A percentile compares a stretch with the other conserved stretches of the same genome.
These are phyloP conservation scores for Gigaspora rosea DNA, from an alignment of 192 early-diverging fungal genomes.

Conservation along the genomic window DNA sequence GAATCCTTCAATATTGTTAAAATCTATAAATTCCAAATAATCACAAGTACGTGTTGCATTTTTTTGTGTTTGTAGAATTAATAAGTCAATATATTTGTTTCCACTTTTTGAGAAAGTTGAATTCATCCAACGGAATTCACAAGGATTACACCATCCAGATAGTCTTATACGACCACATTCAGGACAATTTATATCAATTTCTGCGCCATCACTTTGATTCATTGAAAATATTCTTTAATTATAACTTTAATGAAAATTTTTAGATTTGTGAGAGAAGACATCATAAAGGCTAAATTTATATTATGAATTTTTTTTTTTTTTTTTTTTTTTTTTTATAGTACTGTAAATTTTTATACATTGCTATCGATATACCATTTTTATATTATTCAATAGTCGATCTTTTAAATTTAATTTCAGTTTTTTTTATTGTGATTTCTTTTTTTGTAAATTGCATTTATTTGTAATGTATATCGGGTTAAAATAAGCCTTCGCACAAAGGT, in stretches of 20 bases:
- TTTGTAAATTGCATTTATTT: no score
- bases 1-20: background rate
- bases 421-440: no score
- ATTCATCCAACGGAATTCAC: background rate
- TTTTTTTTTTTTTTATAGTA: no score
- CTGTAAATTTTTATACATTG: no score
- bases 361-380: no score
- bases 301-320: background rate
- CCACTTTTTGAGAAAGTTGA: background rate
- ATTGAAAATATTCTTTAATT: background rate
- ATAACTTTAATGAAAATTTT: background rate
- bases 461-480: no score
- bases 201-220: no score
- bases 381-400: no score
- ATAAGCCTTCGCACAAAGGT: no score
- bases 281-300: background rate
- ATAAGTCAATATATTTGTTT: background rate
- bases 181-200: no score
- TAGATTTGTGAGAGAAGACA: background rate
- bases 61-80: background rate
- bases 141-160: background rate
- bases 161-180: background rate
- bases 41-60: background rate
- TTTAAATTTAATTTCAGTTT: no score
- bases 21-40: slow-evolving; percentile 2